Evolutionary conservation across 208 protist species (phyloP), one percentile per base, ranked within the genome.

Genomic region (Acanthamoeba castellanii): DNA sequence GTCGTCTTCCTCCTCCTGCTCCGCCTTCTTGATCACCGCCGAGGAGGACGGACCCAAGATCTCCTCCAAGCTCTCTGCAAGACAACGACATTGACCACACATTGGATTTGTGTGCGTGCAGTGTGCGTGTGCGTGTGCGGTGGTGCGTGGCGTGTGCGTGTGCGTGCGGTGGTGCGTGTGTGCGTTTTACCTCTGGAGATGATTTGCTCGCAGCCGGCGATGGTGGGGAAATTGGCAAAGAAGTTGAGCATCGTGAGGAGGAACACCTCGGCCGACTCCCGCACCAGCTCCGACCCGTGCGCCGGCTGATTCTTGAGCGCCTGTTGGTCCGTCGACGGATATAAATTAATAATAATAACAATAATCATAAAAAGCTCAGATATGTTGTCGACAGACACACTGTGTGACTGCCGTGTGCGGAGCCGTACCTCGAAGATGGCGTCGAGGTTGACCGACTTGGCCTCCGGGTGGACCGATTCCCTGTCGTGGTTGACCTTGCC

Each of bases 171-270:
- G 37, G 37, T 3, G 37, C 37, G 37, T 37, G 37, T 37, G 37
- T 37, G 37, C 37, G 37, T 37, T 37, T 25, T 57, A 93, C 68
- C 88, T 93, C 68, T 93, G 45, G 88, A 72, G 22, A 78, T 93
- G 61, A 93, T 93, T 57, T 93, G 88, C 32, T 93, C 88, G 61
- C 91, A 94, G 27, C 91, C 91, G 27, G 91, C 72, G 50, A 85
- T 64, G 16, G 91, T 87, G 42, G 91, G 91, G 52, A 87, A 94
- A 18, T 81, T 94, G 50, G 91, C 91, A 34, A 50, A 94, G 74
- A 87, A 85, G 47, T 94, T 94, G 61, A 94, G 66, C 91, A 94
- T 81, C 37, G 55, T 81, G 11, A 94, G 91, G 52, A 94, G 61
- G 91, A 81, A 87, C 91, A 94, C 72, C 57, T 94, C 91, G 20